Base-by-base conservation (phyloP, 2,329 filamentous ascomycete species). In the Fusarium coicis region DNA sequence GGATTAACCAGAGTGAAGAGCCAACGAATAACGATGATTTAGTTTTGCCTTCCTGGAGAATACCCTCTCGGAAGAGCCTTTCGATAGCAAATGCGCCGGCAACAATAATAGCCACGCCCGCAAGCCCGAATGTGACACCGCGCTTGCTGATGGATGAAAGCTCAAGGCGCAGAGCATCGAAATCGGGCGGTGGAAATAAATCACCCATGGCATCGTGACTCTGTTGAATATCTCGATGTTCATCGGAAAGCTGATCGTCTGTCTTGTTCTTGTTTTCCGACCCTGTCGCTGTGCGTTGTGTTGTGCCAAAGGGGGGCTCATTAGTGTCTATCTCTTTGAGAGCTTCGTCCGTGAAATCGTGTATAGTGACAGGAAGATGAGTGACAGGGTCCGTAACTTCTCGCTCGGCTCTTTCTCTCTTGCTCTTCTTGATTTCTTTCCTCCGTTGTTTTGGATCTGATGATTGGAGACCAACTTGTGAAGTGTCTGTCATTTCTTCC, bases 361-460 rank as follows among this genome's bases (percentile, higher is more conserved):
- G 90, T 40, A 93, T 91, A 40, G 82, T 84, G 53, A 93, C 86
- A 4, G 91, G 91, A 6, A 93, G 84, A 80, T 93, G 92, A 4
- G 92, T 94, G 43, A 93, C 87, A 0, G 92, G 92, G 76, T 94
- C 92, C 3, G 91, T 93, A 52, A 93, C 92, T 77, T 92, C 86
- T 66, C 87, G 83, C n/a, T 86, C 85, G n/a, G 83, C 85, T 47
- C 83, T 83, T 55, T 85, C 83, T 52, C 81, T 79, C 55, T 83
- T 83, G 16, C 75, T 80, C 64, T 84, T 84, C 74, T 87, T 86
- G 77, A 86, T 84, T 12, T 83, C 80, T 63, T 87, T 87, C 30
- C 85, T 83, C 76, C 86, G 85, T 66, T 85, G 80, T 71, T 82
- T 86, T 5, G 85, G 83, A 56, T 87, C 83, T 36, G 82, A 72